Evolutionary conservation across 2,329 filamentous ascomycete species (phyloP).

Genomic region (Elsinoe ampelina): DNA sequence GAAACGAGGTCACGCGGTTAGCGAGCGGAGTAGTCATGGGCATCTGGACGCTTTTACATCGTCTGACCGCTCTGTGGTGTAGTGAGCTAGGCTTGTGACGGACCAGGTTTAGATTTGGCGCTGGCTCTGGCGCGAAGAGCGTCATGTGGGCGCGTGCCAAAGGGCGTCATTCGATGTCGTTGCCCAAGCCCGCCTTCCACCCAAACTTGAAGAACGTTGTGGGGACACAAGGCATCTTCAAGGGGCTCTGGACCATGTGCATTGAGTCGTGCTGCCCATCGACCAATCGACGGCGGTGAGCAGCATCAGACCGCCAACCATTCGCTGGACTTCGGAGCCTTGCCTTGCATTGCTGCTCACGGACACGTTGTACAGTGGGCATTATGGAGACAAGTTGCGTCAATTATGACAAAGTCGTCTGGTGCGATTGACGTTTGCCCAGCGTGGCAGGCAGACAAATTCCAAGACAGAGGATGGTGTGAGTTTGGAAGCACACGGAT

Average conservation of each 20-base stretch:
- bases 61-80: neutral
- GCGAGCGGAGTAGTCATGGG: neutral
- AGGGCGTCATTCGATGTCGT: slow-evolving; percentile 9
- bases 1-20: slow-evolving; percentile 7
- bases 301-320: neutral
- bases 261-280: neutral
- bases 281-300: slow-evolving; percentile 7
- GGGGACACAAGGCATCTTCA: neutral
- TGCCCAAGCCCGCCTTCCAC: neutral
- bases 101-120: slow-evolving; percentile 1
- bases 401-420: neutral
- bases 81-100: neutral
- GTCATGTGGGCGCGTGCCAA: slow-evolving; percentile 10
- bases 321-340: neutral
- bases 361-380: neutral
- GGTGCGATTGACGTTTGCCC: slow-evolving; percentile 8
- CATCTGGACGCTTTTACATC: neutral
- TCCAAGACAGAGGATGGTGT: neutral
- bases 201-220: neutral
- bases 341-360: neutral
- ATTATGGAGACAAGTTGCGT: neutral
- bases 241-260: neutral
- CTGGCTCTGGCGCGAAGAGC: slow-evolving; percentile 6
- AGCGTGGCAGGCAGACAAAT: neutral
- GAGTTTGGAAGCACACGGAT: neutral